A percentile compares a stretch with the other conserved stretches of the same genome.
phyloP scores from a whole-genome alignment of 2,329 filamentous ascomycete genomes.

The Lachnellula cervina region DNA sequence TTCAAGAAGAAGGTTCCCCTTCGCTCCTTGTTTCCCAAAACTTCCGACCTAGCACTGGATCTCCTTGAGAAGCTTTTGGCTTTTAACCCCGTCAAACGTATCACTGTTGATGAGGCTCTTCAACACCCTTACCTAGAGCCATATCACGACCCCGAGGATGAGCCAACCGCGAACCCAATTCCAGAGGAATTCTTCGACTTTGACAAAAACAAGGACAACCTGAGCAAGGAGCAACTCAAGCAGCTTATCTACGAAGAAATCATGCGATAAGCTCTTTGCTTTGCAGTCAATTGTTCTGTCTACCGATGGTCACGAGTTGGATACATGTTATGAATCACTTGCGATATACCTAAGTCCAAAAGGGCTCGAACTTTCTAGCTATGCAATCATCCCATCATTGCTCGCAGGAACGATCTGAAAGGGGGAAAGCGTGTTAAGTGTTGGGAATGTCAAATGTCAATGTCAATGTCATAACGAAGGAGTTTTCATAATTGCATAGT shows the following conservation, averaged over 20 bases:
- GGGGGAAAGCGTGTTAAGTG: background rate
- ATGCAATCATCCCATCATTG: background rate
- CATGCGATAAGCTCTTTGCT: conserved; percentile 39
- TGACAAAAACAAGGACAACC: conserved; percentile 98
- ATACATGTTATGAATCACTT: background rate
- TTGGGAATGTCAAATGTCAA: background rate
- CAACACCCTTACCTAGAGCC: conserved; percentile 98
- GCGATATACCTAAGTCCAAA: background rate
- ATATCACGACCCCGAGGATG: conserved; percentile 97
- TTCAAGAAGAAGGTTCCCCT: conserved; percentile 99
- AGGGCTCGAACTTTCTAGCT: background rate
- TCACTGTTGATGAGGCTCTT: conserved; percentile 93
- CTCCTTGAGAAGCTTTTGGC: conserved; percentile 91
- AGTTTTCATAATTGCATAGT: conserved; percentile 5
- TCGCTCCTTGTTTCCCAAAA: conserved; percentile 96
- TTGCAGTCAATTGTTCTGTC: background rate
- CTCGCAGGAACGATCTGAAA: background rate
- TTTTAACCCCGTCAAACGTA: conserved; percentile 98
- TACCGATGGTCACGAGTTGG: background rate
- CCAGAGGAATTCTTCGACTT: conserved; percentile 99
- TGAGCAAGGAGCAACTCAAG: conserved; percentile 98
- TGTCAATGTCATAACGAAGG: background rate
- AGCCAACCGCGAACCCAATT: conserved; percentile 93
- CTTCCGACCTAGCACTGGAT: conserved; percentile 93
- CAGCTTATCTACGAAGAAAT: conserved; percentile 97